A percentile compares a stretch with the other conserved stretches of the same genome.
These are phyloP conservation scores for Ophiocordyceps camponoti-floridani DNA, from an alignment of 2,329 filamentous ascomycete genomes.

Conservation along the genomic window DNA sequence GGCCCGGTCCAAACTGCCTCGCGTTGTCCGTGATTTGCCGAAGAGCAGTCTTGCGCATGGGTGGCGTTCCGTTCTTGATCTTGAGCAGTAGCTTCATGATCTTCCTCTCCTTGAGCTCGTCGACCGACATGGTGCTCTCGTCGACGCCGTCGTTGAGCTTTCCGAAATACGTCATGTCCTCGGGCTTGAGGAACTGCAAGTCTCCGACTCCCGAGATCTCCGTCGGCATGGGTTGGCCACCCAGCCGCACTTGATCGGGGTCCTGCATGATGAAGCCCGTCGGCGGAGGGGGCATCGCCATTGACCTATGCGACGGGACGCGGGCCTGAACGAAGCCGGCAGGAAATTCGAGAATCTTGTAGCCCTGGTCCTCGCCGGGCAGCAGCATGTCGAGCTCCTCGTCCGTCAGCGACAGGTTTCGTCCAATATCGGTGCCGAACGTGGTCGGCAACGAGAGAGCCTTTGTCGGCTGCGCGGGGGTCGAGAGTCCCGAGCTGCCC, in stretches of 20 bases:
- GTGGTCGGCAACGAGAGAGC: slow-evolving; percentile 31
- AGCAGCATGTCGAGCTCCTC: slow-evolving; percentile 89
- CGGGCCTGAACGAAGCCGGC: slow-evolving; percentile 79
- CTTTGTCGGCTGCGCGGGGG: slow-evolving; percentile 58
- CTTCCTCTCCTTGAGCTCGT: slow-evolving; percentile 93
- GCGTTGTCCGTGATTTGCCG: slow-evolving; percentile 97
- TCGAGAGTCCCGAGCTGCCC: slow-evolving; percentile 55
- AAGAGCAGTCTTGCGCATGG: slow-evolving; percentile 95
- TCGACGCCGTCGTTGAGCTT: slow-evolving; percentile 91
- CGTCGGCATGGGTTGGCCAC: slow-evolving; percentile 81
- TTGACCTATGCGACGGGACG: slow-evolving; percentile 56
- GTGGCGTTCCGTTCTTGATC: slow-evolving; percentile 97
- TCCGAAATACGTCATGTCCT: slow-evolving; percentile 97
- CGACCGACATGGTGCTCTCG: slow-evolving; percentile 79
- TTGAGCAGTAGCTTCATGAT: slow-evolving; percentile 95
- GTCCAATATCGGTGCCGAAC: slow-evolving; percentile 67
- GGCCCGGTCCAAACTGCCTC: slow-evolving; percentile 81
- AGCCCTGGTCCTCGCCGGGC: slow-evolving; percentile 74
- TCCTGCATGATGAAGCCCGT: slow-evolving; percentile 97
- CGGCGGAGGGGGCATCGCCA: slow-evolving; percentile 55
- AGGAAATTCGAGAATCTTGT: slow-evolving; percentile 79
- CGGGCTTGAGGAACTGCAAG: slow-evolving; percentile 92
- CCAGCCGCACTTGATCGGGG: slow-evolving; percentile 62
- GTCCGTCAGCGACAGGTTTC: slow-evolving; percentile 72
- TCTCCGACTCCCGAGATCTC: slow-evolving; percentile 95